Conservation (phyloP, 2,329 filamentous ascomycete species). For the Calonectria crousiana region DNA sequence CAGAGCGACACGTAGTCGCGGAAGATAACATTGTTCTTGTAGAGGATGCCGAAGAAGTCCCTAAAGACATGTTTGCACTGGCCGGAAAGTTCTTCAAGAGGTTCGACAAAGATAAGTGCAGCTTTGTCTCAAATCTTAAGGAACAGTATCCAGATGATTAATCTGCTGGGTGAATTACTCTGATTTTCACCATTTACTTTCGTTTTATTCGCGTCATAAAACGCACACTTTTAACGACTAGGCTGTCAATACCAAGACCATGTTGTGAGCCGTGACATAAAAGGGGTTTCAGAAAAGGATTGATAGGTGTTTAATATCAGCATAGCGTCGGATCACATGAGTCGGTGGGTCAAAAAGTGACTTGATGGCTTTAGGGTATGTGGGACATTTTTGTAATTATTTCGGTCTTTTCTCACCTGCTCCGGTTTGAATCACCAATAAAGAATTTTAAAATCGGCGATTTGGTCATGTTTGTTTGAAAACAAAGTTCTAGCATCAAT, state of each 20-base stretch:
- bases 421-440: background rate
- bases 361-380: background rate
- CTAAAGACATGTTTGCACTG: constrained; percentile 71
- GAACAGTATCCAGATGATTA: constrained; percentile 91
- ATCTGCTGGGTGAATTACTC: constrained; percentile 8
- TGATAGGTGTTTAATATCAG: background rate
- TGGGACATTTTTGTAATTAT: background rate
- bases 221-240: background rate
- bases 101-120: constrained; percentile 75
- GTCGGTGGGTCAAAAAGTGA: background rate
- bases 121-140: constrained; percentile 83
- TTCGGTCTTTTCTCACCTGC: background rate
- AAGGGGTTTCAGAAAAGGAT: constrained; percentile 9
- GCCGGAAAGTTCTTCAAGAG: constrained; percentile 91
- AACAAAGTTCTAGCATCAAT: background rate
- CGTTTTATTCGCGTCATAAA: background rate
- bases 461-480: background rate
- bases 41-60: constrained; percentile 58
- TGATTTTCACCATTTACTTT: background rate
- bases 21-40: constrained; percentile 84
- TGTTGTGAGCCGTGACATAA: background rate
- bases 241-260: background rate
- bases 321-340: constrained; percentile 14
- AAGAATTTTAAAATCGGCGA: background rate
- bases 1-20: constrained; percentile 55